These are phyloP conservation scores for Xylaria flabelliformis DNA, from an alignment of 495 filamentous ascomycete genomes.

Conservation along the genomic window DNA sequence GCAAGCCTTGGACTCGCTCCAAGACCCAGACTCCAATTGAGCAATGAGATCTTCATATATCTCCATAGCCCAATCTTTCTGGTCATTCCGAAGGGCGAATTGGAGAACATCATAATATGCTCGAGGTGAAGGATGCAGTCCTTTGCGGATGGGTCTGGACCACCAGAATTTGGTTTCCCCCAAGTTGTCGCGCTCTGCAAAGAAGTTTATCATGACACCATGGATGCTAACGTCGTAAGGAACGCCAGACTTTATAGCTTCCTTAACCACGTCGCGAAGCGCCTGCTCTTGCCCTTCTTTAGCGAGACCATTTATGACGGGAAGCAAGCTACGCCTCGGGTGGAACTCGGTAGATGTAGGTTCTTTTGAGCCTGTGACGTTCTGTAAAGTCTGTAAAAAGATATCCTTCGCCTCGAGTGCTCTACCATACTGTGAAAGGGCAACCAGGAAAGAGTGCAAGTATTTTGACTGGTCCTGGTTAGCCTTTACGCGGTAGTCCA, in stretches of 20 bases:
- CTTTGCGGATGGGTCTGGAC: constrained; percentile 57
- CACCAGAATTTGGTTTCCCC: constrained; percentile 69
- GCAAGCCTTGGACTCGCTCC: constrained; percentile 47
- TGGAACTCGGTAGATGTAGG: constrained; percentile 37
- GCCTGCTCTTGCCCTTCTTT: constrained; percentile 64
- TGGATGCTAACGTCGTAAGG: constrained; percentile 49
- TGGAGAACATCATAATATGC: constrained; percentile 60
- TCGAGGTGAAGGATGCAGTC: constrained; percentile 47
- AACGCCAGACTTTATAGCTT: constrained; percentile 42
- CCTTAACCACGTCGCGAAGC: constrained; percentile 50
- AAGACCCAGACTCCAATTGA: constrained; percentile 42
- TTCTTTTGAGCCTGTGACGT: constrained; percentile 35
- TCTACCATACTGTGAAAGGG: constrained; percentile 64
- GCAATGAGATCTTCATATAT: constrained; percentile 66
- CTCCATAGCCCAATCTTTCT: constrained; percentile 66
- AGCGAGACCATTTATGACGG: constrained; percentile 70
- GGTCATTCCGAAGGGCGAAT: constrained; percentile 57
- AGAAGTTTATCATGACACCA: constrained; percentile 59
- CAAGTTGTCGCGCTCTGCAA: constrained; percentile 55
- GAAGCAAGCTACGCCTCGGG: constrained; percentile 54
- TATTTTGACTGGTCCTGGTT: constrained; percentile 34
- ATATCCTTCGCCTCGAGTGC: constrained; percentile 63
- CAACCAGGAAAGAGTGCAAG: constrained; percentile 58
- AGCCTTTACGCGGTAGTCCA: constrained; percentile 15
- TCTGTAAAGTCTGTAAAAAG: constrained; percentile 57